Base-by-base conservation (phyloP, 2,329 filamentous ascomycete genomes). In the Xylogone sp. region DNA sequence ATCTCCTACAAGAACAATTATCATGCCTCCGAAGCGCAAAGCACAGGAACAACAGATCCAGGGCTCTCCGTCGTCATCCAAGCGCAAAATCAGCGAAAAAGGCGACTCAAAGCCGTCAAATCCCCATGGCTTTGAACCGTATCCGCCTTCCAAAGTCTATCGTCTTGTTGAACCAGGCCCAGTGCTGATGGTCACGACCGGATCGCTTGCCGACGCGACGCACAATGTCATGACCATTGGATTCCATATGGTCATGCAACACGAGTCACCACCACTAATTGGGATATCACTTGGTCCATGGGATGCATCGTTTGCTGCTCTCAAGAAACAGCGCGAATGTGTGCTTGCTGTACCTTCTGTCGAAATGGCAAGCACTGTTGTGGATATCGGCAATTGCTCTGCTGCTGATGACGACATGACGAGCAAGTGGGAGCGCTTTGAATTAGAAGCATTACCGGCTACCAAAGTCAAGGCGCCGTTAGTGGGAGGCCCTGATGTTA, bases 161-260 rank as follows among this genome's bases (percentile, higher is more conserved):
- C 65, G 66, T 9, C 61, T 69, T n/a, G 56, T 69, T 52, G 66
- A 69, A 54, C 67, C 67, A 16, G 67, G 66, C 4, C 67, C 66
- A 29, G 62, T 68, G 24, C 56, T 69, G 18, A 58, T 69, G 24
- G 65, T 68, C 43, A 64, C 65, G 22, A 68, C 66, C 8, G 34
- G 75, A 71, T 88, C 77, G 68, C 91, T 86, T 63, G 88, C 88
- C 21, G 87, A 90, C 60, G 90, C 84, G 73, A 97, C 65, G 7
- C 67, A 69, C 58, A 69, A 69, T 42, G 53, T 69, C 49, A 69
- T 69, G 67, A 69, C 68, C 8, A 62, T 69, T 49, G 68, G 67
- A 46, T 69, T 69, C 58, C 68, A 69, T 56, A 69, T 69, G 66
- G 63, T 69, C 53, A 60, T 69, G 51, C 66, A 68, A 54, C 66